These are phyloP conservation scores for Coleophoma eucalyptorum DNA, from an alignment of 2,329 filamentous ascomycete species.

Conservation along the genomic window DNA sequence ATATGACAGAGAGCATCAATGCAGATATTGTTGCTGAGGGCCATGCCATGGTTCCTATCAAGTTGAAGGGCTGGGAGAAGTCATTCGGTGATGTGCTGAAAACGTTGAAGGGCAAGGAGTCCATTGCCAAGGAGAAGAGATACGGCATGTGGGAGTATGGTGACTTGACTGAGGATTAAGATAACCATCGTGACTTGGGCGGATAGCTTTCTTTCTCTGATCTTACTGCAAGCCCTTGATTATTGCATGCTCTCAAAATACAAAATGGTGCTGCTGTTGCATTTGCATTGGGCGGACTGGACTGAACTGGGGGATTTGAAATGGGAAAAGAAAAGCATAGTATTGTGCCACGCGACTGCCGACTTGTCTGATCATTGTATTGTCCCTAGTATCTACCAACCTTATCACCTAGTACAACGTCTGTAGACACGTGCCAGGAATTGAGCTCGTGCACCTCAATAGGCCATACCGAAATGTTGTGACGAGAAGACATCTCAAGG, in stretches of 20 bases:
- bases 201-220: neutral
- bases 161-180: slow-evolving; percentile 84
- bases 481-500: too few relatives aligned
- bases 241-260: too few relatives aligned
- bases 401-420: too few relatives aligned
- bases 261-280: too few relatives aligned
- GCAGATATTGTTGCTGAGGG: slow-evolving; percentile 81
- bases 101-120: slow-evolving; percentile 69
- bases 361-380: too few relatives aligned
- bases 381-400: too few relatives aligned
- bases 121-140: slow-evolving; percentile 73
- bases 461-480: too few relatives aligned
- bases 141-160: slow-evolving; percentile 98
- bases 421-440: too few relatives aligned
- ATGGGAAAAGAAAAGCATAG: neutral
- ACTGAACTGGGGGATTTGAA: neutral
- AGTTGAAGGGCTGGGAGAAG: slow-evolving; percentile 89
- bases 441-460: too few relatives aligned
- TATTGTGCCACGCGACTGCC: neutral
- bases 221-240: too few relatives aligned
- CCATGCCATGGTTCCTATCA: slow-evolving; percentile 85
- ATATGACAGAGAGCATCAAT: slow-evolving; percentile 78
- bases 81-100: slow-evolving; percentile 69
- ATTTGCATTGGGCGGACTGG: neutral
- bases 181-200: neutral